Evolutionary conservation across 441 rosid species (phyloP).

Genomic region (Arabidopsis hybrid): DNA sequence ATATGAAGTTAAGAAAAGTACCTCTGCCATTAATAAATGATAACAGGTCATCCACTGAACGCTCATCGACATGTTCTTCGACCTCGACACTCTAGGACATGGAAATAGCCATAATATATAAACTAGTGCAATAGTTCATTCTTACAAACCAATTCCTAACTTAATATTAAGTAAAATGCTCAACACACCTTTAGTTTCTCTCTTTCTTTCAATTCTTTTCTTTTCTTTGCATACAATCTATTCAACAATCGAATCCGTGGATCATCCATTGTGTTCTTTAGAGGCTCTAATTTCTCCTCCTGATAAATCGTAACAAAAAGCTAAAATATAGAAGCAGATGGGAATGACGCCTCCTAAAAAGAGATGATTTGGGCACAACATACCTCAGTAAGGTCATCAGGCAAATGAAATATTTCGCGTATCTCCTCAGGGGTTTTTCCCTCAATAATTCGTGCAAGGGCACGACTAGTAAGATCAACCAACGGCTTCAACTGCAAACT

Average conservation of each 20-base stretch:
- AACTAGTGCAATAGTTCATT: constrained; percentile 5
- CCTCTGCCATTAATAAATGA: constrained; percentile 90
- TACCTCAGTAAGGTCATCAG: constrained; percentile 87
- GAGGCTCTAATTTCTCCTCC: constrained; percentile 85
- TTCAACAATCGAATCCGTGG: constrained; percentile 76
- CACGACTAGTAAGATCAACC: constrained; percentile 82
- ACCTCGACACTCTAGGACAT: constrained; percentile 66
- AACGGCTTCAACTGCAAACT: constrained; percentile 77
- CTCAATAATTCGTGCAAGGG: constrained; percentile 78
- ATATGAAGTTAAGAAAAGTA: constrained; percentile 34
- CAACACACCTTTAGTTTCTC: constrained; percentile 62
- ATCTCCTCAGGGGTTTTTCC: constrained; percentile 79
- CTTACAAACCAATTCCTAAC: constrained; percentile 18
- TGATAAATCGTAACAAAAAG: constrained; percentile 40
- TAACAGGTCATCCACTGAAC: constrained; percentile 91
- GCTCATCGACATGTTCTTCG: constrained; percentile 80
- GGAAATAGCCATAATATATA: constrained; percentile 22
- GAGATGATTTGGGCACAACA: constrained; percentile 44
- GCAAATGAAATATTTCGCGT: constrained; percentile 81
- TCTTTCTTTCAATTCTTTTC: constrained; percentile 74
- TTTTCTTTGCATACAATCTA: constrained; percentile 71
- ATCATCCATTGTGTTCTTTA: constrained; percentile 73
- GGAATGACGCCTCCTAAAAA: constrained; percentile 26
- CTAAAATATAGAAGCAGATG: constrained; percentile 10
- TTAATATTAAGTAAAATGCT: neutral